phyloP scores from a whole-genome alignment of 805 yeast genomes.

The Candida michaelii region DNA sequence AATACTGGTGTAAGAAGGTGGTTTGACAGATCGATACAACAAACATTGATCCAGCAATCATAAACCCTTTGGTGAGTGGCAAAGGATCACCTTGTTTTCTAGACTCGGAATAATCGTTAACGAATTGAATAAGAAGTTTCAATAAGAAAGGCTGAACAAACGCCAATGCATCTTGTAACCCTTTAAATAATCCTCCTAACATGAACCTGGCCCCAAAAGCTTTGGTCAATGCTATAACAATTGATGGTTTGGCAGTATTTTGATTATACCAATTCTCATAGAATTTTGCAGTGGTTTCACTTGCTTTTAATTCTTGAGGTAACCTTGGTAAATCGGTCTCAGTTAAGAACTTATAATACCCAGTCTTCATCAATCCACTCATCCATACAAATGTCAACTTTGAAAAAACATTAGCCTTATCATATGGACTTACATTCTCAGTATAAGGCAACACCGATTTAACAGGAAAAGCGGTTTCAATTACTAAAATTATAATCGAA shows the following conservation, averaged over 20 bases:
- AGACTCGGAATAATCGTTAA: constrained; percentile 39
- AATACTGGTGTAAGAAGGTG: constrained; percentile 73
- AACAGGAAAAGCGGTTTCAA: constrained; percentile 45
- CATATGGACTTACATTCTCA: constrained; percentile 40
- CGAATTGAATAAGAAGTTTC: constrained; percentile 29
- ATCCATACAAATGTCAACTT: constrained; percentile 86
- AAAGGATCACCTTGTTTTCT: constrained; percentile 39
- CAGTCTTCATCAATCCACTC: constrained; percentile 78
- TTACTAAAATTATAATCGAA: constrained; percentile 38
- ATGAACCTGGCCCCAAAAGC: constrained; percentile 76
- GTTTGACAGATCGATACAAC: constrained; percentile 75
- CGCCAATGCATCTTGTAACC: constrained; percentile 72
- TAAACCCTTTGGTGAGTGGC: constrained; percentile 72
- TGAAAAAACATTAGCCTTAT: constrained; percentile 69
- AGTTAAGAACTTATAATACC: constrained; percentile 58
- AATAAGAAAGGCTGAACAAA: constrained; percentile 34
- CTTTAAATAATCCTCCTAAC: constrained; percentile 71
- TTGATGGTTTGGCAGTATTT: constrained; percentile 44
- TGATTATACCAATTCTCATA: constrained; percentile 62
- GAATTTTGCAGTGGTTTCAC: constrained; percentile 49
- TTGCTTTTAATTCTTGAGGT: constrained; percentile 65
- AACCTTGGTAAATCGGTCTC: constrained; percentile 75
- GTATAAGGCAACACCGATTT: constrained; percentile 25
- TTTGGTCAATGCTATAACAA: constrained; percentile 57
- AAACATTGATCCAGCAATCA: constrained; percentile 77